Conservation (phyloP, 129 eudicot species). For the Centella asiatica region DNA sequence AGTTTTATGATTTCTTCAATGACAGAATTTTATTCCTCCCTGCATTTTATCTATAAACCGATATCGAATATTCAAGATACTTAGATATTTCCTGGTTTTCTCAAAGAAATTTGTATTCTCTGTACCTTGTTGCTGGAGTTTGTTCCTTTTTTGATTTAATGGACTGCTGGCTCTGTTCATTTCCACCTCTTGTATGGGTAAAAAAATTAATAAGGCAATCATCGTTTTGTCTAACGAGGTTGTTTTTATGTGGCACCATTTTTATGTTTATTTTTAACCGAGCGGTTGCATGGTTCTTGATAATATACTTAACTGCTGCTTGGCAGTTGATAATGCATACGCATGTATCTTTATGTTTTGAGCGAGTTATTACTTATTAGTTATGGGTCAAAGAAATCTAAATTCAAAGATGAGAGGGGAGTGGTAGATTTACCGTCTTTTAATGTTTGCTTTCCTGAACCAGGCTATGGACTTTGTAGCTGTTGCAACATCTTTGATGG, state of each 20-base stretch:
- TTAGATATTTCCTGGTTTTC: slow-evolving; percentile 3
- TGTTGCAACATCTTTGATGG: slow-evolving; percentile 75
- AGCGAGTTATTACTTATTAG: too few species aligned
- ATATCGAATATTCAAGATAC: neutral
- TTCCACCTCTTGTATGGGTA: neutral
- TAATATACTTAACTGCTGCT: neutral
- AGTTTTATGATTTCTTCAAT: neutral
- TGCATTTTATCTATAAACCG: neutral
- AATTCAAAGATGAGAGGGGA: too few species aligned
- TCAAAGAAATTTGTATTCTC: too few species aligned
- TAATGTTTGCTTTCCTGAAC: slow-evolving; percentile 5
- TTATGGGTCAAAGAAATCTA: too few species aligned
- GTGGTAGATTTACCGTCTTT: too few species aligned
- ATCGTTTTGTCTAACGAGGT: too few species aligned
- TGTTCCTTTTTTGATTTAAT: neutral
- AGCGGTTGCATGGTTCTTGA: too few species aligned
- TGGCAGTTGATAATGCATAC: neutral
- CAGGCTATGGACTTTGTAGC: slow-evolving; percentile 84
- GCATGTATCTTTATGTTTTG: neutral
- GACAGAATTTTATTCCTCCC: neutral
- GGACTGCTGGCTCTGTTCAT: neutral
- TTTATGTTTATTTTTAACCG: too few species aligned
- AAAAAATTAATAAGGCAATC: too few species aligned
- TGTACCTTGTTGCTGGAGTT: neutral
- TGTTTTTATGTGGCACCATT: too few species aligned